Evolutionary conservation across 768 basidiomycete species (phyloP), one percentile per base, ranked within the genome.

Genomic region (Phlebiopsis gigantea): DNA sequence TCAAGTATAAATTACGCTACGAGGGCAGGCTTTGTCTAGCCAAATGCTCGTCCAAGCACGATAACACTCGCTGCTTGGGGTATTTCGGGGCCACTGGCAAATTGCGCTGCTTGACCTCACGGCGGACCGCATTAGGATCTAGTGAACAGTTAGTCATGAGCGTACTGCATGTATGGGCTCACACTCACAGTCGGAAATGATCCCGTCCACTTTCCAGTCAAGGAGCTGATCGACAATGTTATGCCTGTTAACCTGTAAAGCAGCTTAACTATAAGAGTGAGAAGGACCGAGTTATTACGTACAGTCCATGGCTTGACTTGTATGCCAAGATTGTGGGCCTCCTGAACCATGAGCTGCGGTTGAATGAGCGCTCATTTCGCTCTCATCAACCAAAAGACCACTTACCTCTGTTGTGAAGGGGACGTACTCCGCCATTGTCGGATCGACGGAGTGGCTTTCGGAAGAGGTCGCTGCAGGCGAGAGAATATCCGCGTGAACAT

Each of bases 221-320:
- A 84, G 54, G 42, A 91, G 65, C 60, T 83, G 75, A n/a, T 87
- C 81, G 2, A 80, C 78, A 34, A 82, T 72, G 62, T 80, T 83
- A 56, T 87, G 71, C 19, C 75, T 72, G 65, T 90, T 82, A 57
- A 86, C 77, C 86, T 88, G 64, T 47, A 39, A 19, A 42, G 12
- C 1, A n/a, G 44, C 30, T 8, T 26, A 31, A 15, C 2, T 7
- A 21, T 19, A 1, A 29, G 46, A 24, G 28, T 30, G 19, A 29
- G 29, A 42, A 9, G 7, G 25, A 2, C 41, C 31, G n/a, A 19
- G 53, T 26, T 19, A 29, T n/a, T n/a, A 73, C 80, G 61, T 59
- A 87, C 87, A 28, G 89, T 91, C 83, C 85, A 92, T 5, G 88
- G 87, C 58, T 84, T 82, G 45, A 92, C 83, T 10, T 66, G 58